Conservation (phyloP, 2,329 filamentous ascomycete genomes). For the Epichloe typhina region DNA sequence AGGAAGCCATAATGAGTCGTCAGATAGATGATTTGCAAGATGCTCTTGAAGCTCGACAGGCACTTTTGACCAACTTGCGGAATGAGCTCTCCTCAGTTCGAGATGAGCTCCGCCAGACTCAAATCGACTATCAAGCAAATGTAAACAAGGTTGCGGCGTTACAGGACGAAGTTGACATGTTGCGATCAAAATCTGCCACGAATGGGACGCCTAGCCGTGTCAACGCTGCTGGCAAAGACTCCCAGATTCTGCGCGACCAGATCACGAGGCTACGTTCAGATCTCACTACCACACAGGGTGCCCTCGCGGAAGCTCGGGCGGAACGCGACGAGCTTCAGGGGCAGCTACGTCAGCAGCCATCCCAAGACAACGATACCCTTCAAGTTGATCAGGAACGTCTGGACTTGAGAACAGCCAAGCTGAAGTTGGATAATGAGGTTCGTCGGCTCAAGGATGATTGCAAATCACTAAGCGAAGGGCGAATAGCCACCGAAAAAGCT, state of each 20-base stretch:
- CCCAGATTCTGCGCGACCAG: slow-evolving; percentile 49
- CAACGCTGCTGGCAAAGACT: slow-evolving; percentile 44
- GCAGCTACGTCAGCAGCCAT: slow-evolving; percentile 41
- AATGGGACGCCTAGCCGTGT: slow-evolving; percentile 26
- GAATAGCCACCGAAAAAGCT: slow-evolving; percentile 45
- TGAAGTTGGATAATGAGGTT: slow-evolving; percentile 55
- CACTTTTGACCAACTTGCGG: slow-evolving; percentile 50
- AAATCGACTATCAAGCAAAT: slow-evolving; percentile 48
- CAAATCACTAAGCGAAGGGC: slow-evolving; percentile 40
- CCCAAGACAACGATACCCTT: slow-evolving; percentile 45
- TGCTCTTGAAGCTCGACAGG: slow-evolving; percentile 54
- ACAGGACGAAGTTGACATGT: slow-evolving; percentile 64
- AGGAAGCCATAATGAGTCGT: slow-evolving; percentile 56
- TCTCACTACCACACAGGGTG: slow-evolving; percentile 42
- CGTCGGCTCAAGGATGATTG: slow-evolving; percentile 54
- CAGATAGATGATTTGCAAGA: slow-evolving; percentile 64
- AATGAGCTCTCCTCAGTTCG: slow-evolving; percentile 51
- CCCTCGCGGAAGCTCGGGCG: slow-evolving; percentile 43
- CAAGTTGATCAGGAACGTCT: slow-evolving; percentile 55
- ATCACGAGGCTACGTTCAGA: slow-evolving; percentile 46
- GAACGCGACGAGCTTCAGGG: slow-evolving; percentile 55
- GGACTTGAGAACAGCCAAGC: slow-evolving; percentile 53
- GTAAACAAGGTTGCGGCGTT: slow-evolving; percentile 53
- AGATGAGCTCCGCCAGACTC: slow-evolving; percentile 57
- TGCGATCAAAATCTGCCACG: slow-evolving; percentile 32